A percentile compares a stretch with the other conserved stretches of the same genome.
Conservation (phyloP, 169 alveolate species). For the Plasmodium malariae region DNA sequence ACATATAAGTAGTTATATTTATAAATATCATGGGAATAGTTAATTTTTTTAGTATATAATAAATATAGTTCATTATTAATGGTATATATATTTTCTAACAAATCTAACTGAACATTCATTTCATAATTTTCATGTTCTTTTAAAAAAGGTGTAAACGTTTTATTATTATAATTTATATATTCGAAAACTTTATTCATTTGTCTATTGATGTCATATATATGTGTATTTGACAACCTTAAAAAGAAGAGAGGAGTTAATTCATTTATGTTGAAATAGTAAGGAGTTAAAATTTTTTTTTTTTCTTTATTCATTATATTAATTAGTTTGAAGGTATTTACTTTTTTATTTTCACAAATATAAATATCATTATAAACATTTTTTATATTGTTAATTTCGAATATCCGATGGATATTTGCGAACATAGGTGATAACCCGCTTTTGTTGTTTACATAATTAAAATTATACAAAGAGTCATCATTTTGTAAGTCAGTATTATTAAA, state of each 20-base stretch:
- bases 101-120: constrained; percentile 72
- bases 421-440: neutral
- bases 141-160: constrained; percentile 74
- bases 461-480: neutral
- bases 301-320: constrained; percentile 63
- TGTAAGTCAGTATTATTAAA: neutral
- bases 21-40: constrained; percentile 65
- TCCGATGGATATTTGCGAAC: constrained; percentile 37
- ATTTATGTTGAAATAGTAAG: constrained; percentile 51
- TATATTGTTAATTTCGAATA: constrained; percentile 68
- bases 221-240: constrained; percentile 59
- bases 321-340: constrained; percentile 47
- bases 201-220: constrained; percentile 69
- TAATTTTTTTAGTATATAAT: constrained; percentile 70
- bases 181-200: constrained; percentile 65
- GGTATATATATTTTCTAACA: constrained; percentile 68
- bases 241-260: constrained; percentile 63
- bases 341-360: constrained; percentile 77
- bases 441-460: neutral
- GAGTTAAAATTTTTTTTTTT: constrained; percentile 38
- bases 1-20: constrained; percentile 74
- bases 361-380: constrained; percentile 57
- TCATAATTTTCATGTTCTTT: constrained; percentile 23
- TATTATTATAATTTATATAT: constrained; percentile 72
- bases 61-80: constrained; percentile 73